Conservation (phyloP, 768 basidiomycete genomes). For the Tylopilus sp. region DNA sequence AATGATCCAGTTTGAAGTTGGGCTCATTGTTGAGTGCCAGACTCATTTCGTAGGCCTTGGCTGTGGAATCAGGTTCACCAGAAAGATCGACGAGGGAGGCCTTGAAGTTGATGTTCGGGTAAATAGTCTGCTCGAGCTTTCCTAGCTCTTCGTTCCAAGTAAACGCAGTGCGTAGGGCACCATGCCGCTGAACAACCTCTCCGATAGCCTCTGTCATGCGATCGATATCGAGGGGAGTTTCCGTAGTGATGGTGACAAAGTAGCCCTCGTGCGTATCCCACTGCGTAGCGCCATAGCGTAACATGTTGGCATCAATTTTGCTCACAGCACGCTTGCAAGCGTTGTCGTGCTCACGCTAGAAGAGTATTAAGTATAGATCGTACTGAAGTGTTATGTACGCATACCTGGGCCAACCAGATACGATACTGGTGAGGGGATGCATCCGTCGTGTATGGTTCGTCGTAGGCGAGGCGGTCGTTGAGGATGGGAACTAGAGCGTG, state of each 20-base stretch:
- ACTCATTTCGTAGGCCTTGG: conserved; percentile 31
- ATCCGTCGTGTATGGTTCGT: conserved; percentile 29
- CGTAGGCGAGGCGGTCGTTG: conserved; percentile 31
- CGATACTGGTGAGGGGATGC: conserved; percentile 27
- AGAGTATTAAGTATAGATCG: neutral
- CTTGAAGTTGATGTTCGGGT: conserved; percentile 26
- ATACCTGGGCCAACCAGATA: conserved; percentile 33
- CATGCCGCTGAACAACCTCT: conserved; percentile 29
- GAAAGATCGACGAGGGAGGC: conserved; percentile 26
- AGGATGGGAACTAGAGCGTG: conserved; percentile 27
- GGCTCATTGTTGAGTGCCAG: conserved; percentile 22
- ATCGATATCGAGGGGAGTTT: conserved; percentile 26
- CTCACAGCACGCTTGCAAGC: conserved; percentile 26
- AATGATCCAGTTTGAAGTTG: conserved; percentile 24
- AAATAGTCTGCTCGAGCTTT: conserved; percentile 29
- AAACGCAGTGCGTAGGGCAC: conserved; percentile 28
- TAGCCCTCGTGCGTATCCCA: conserved; percentile 32
- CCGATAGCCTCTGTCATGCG: conserved; percentile 25
- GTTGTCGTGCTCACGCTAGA: conserved; percentile 27
- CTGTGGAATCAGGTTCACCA: conserved; percentile 19
- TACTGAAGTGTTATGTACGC: neutral
- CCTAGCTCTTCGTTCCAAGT: conserved; percentile 29
- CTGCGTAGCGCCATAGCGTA: conserved; percentile 32
- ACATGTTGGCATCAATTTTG: conserved; percentile 30
- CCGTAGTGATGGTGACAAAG: conserved; percentile 17